Conservation (phyloP, 257 asterid species). For the Cruciata laevipes region DNA sequence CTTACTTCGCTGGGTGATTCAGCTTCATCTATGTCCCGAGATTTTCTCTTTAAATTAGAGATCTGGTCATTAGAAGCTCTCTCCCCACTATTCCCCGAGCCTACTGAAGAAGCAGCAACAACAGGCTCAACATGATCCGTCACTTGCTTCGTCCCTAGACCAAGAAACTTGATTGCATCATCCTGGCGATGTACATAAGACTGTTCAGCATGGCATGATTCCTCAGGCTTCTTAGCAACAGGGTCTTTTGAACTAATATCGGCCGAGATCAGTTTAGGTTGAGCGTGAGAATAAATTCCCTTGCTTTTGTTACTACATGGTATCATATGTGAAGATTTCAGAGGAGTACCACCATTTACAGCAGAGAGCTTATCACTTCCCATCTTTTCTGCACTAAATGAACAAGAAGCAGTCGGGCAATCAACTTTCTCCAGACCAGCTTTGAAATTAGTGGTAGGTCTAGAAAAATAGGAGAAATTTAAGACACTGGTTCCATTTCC, state of each 20-base stretch:
- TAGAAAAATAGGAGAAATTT: constrained; percentile 73
- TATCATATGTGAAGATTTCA: constrained; percentile 25
- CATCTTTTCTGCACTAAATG: constrained; percentile 25
- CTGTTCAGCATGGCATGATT: constrained; percentile 25
- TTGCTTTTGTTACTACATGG: constrained; percentile 23
- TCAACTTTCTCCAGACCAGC: constrained; percentile 29
- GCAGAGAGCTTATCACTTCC: constrained; percentile 28
- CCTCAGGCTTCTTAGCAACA: constrained; percentile 25
- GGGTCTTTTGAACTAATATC: constrained; percentile 23
- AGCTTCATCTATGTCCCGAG: constrained; percentile 51
- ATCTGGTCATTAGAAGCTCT: constrained; percentile 64
- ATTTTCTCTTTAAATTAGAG: constrained; percentile 53
- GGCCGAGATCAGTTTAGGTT: constrained; percentile 17
- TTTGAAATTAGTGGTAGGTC: constrained; percentile 46
- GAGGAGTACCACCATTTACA: constrained; percentile 20
- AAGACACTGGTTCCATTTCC: constrained; percentile 31
- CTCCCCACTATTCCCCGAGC: constrained; percentile 77
- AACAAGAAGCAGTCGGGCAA: constrained; percentile 35
- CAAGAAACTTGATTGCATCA: constrained; percentile 19
- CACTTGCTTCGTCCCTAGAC: constrained; percentile 23
- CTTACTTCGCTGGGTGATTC: constrained; percentile 80
- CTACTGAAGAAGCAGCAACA: constrained; percentile 81
- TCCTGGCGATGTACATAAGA: constrained; percentile 31
- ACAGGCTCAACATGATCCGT: constrained; percentile 44
- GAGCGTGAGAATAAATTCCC: constrained; percentile 25